These are phyloP conservation scores for Candida tetrigidarum DNA, from an alignment of 1,139 yeast genomes.

Conservation along the genomic window DNA sequence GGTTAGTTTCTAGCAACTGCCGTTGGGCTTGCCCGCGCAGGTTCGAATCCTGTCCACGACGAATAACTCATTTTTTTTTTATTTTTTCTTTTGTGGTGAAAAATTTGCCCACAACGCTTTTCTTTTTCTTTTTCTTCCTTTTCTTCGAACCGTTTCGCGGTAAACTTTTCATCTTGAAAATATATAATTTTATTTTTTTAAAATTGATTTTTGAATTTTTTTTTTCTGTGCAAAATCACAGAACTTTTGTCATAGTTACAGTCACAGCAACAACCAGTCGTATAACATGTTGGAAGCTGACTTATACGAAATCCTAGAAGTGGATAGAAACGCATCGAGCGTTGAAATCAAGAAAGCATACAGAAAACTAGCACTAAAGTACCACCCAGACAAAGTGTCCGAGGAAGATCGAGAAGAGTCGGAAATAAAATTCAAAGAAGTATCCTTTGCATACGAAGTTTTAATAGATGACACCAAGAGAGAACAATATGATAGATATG, in stretches of 20 bases:
- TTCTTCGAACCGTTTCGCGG: background rate
- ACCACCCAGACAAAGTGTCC: conserved; percentile 82
- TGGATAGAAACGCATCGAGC: conserved; percentile 61
- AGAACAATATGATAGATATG: conserved; percentile 60
- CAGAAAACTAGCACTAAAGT: conserved; percentile 68
- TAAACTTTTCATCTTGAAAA: too few species aligned
- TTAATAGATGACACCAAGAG: conserved; percentile 66
- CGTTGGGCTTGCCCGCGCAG: conserved; percentile 56
- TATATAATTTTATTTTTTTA: too few species aligned
- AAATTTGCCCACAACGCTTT: too few species aligned
- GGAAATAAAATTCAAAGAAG: conserved; percentile 74
- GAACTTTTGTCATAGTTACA: too few species aligned
- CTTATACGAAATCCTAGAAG: conserved; percentile 71
- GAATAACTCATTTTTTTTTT: conserved; percentile 18
- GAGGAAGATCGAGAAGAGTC: conserved; percentile 69
- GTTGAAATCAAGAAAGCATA: conserved; percentile 78
- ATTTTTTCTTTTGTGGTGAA: too few species aligned
- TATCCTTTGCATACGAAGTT: conserved; percentile 78
- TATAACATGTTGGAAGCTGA: conserved; percentile 29
- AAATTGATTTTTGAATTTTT: too few species aligned
- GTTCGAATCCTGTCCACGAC: conserved; percentile 61
- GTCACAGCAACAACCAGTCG: too few species aligned
- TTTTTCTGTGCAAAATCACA: too few species aligned
- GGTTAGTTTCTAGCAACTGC: background rate
- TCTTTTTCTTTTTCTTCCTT: background rate